Evolutionary conservation across 1,139 yeast genomes (phyloP), one percentile per base, ranked within the genome.

Genomic region (Pichia sp.): DNA sequence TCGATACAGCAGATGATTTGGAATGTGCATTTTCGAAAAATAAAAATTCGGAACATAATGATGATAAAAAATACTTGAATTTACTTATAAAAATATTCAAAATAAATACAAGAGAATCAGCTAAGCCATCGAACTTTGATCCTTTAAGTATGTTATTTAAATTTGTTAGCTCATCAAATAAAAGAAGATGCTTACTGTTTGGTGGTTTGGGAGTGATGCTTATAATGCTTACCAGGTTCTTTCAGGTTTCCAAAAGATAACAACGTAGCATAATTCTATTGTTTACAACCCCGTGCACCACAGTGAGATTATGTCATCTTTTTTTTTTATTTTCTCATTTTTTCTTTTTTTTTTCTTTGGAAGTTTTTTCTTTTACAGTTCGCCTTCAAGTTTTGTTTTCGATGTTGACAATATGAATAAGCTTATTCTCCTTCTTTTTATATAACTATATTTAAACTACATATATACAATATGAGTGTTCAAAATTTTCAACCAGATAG

Each of bases 1-100:
- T 69, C 13, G 59, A 56, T 15, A 61, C 60, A 39, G 65, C 61
- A 32, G 62, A 59, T 18, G 71, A 68, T 48, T 51, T 69, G 42
- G 60, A 61, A 32, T 59, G 60, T 35, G 67, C 68, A 3, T 52
- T 67, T 9, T 42, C n/a, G 4, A 13, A 32, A 3, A 39, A 36
- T n/a, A 32, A 12, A 4, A 15, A 11, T 25, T 3, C 16, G 4
- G 25, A 23, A 13, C 34, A 37, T 3, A 38, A 30, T 11, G 49
- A 40, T 20, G 49, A 40, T 20, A n/a, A 30, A 30, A 7, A 7
- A 8, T 5, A 30, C 7, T 18, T 53, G 20, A 48, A 43, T 9
- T 41, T 59, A 23, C 44, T 56, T 1, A 42, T 59, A 27, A 55
- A 52, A 13, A 48, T 56, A 22, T 41, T 22, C 15, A 43, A 43